Percentiles rank a stretch among this genome's conserved stretches.
These are phyloP conservation scores for Lactuca sativa DNA, from an alignment of 129 eudicot species.

Conservation along the genomic window DNA sequence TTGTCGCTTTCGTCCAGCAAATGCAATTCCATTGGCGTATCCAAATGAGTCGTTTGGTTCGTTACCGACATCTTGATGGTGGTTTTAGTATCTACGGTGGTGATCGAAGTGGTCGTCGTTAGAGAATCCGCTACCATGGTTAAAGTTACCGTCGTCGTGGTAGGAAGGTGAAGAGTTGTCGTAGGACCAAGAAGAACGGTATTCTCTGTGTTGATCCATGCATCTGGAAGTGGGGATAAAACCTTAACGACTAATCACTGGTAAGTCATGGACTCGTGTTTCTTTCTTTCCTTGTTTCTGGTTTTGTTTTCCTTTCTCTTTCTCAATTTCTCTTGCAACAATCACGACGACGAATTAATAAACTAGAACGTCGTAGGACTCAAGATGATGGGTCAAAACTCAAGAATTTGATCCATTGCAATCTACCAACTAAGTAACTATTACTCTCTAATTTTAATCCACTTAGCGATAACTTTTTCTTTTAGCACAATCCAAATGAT, in stretches of 20 bases:
- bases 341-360: not conserved
- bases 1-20: conserved; percentile 44
- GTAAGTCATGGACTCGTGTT: not conserved
- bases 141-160: conserved; percentile 30
- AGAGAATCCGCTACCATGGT: conserved; percentile 17
- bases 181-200: conserved; percentile 35
- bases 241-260: not conserved
- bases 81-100: conserved; percentile 26
- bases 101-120: conserved; percentile 23
- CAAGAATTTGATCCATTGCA: too few species aligned
- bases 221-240: not conserved
- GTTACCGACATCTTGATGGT: conserved; percentile 23
- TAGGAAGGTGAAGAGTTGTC: conserved; percentile 31
- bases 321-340: not conserved
- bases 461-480: too few species aligned
- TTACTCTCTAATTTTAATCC: too few species aligned
- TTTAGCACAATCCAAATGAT: too few species aligned
- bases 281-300: not conserved
- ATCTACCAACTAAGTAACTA: too few species aligned
- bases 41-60: conserved; percentile 36
- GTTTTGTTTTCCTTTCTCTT: not conserved
- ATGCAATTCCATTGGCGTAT: conserved; percentile 24
- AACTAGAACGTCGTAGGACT: too few species aligned
- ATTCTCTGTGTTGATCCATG: conserved; percentile 27
- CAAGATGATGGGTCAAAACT: too few species aligned